Evolutionary conservation across 2,329 filamentous ascomycete genomes (phyloP), one percentile per base, ranked within the genome.

Genomic region (Hypoxylon sp.): DNA sequence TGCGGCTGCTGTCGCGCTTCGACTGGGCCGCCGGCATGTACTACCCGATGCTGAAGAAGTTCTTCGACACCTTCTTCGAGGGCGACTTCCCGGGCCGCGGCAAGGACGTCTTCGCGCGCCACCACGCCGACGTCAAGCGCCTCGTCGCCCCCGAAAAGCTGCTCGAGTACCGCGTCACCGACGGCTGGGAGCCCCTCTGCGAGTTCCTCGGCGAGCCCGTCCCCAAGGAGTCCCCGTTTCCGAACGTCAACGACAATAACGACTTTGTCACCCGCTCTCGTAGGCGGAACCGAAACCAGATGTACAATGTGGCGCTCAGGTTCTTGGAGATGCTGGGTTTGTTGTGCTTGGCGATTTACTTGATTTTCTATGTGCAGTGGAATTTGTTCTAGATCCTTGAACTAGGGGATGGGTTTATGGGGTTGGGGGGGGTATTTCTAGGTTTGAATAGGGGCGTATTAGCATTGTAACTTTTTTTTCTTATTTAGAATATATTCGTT

Each of bases 1-100:
- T 76, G 80, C 68, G 76, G 74, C 71, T 78, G 48, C 74, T 83
- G 9, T 78, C 79, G 27, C 74, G 79, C 68, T 75, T 78, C 60
- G 81, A 80, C 72, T 88, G 84, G 84, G 84, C 81, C 15, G 83
- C 84, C 5, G 75, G 80, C 66, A 82, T 87, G 75, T 87, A 88
- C 74, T 81, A 87, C 67, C 84, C 84, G 27, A 88, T 88, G 84
- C 76, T 88, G 50, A 77, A 78, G 68, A 86, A 85, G 70, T 87
- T 88, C 74, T 88, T 86, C 72, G 79, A 83, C 62, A 79, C 78
- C 47, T 88, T 87, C 71, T 88, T 87, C 76, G 78, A 83, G 55
- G 83, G 82, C 40, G 84, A 88, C 66, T 88, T 88, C 67, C 79
- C 80, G 65, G 80, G 80, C 67, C 75, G 80, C 51, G 86, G 84